Evolutionary conservation across 441 rosid genomes (phyloP).

Genomic region (Pelargonium fulgidum): DNA sequence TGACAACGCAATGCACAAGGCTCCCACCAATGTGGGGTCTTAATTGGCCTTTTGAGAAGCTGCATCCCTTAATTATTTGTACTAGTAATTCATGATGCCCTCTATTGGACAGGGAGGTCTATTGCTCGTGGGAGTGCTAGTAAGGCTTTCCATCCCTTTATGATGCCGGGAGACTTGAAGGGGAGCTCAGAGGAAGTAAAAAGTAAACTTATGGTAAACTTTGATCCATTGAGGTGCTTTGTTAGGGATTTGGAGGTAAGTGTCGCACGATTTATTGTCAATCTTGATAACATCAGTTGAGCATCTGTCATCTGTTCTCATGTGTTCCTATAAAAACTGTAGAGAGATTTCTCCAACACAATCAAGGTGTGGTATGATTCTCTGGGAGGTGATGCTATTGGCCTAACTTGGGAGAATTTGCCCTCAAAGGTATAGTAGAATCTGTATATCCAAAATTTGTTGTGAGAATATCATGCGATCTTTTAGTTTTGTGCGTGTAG

Average conservation of each 20-base stretch:
- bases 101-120: constrained; percentile 47
- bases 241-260: constrained; percentile 62
- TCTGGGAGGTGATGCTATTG: constrained; percentile 78
- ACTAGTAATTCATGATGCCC: background rate
- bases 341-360: constrained; percentile 49
- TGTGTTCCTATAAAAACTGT: constrained; percentile 17
- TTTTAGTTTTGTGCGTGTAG: background rate
- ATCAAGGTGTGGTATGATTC: constrained; percentile 84
- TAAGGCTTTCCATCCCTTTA: constrained; percentile 51
- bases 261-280: constrained; percentile 7
- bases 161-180: constrained; percentile 47
- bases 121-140: constrained; percentile 65
- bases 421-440: constrained; percentile 48
- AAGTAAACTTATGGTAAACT: constrained; percentile 56
- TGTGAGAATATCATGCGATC: background rate
- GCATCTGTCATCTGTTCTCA: constrained; percentile 10
- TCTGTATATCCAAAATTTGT: constrained; percentile 5
- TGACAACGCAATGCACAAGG: background rate
- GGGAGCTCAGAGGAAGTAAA: constrained; percentile 48
- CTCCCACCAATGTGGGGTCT: too few relatives aligned
- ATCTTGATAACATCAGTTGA: background rate
- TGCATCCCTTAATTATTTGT: too few relatives aligned
- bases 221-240: constrained; percentile 69
- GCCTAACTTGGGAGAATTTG: constrained; percentile 64
- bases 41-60: too few relatives aligned